Conservation (phyloP, 2,329 filamentous ascomycete genomes). For the Sclerotinia minor region DNA sequence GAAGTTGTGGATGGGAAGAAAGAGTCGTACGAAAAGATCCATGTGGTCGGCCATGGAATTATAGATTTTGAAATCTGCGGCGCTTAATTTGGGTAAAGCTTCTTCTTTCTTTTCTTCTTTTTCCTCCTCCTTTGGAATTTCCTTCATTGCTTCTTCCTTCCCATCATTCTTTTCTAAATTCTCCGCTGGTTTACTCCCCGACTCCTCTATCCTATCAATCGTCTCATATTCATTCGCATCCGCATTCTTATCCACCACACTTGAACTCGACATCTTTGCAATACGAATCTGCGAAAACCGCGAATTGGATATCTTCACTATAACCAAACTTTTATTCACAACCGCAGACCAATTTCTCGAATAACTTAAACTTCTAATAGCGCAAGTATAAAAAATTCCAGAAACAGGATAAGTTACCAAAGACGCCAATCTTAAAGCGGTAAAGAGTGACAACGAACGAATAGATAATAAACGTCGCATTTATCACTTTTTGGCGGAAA, state of each 20-base stretch:
- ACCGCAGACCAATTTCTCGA: background rate
- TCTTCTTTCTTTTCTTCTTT: constrained; percentile 31
- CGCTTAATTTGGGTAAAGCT: constrained; percentile 53
- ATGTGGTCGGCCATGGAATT: constrained; percentile 64
- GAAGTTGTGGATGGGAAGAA: background rate
- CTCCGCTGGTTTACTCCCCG: constrained; percentile 50
- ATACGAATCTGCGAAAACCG: background rate
- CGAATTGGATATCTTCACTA: background rate
- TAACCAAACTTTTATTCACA: background rate
- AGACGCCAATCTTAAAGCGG: constrained; percentile 2
- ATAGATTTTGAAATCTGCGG: constrained; percentile 59
- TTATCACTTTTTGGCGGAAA: too few relatives aligned
- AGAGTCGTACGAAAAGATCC: constrained; percentile 56
- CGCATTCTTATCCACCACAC: background rate
- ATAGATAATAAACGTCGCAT: constrained; percentile 1
- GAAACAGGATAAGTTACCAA: background rate
- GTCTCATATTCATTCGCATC: constrained; percentile 1
- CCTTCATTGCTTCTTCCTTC: constrained; percentile 51
- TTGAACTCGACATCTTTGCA: constrained; percentile 17
- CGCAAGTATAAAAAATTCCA: background rate
- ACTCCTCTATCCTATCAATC: constrained; percentile 58
- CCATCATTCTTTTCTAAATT: constrained; percentile 43
- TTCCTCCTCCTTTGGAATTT: constrained; percentile 31
- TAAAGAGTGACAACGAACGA: background rate
- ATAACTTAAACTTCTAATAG: background rate